Evolutionary conservation across 108 stramenopile species (phyloP).

Genomic region (Nitzschia sp.): DNA sequence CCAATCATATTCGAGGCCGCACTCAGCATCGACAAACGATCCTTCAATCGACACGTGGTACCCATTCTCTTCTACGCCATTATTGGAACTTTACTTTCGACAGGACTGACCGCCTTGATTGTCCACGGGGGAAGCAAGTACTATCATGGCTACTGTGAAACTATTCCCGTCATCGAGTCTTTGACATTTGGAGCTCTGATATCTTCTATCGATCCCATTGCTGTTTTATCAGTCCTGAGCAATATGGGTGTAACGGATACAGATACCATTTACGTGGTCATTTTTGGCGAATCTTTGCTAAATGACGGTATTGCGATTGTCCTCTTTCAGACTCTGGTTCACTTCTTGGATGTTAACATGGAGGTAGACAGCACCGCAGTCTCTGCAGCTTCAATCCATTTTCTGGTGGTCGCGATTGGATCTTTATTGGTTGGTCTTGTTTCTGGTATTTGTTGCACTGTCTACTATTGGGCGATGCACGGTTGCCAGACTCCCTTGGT

Average conservation of each 20-base stretch:
- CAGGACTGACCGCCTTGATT: conserved; percentile 69
- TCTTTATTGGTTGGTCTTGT: conserved; percentile 76
- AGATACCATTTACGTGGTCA: conserved; percentile 76
- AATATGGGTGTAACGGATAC: conserved; percentile 82
- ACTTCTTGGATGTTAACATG: conserved; percentile 81
- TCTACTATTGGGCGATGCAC: conserved; percentile 82
- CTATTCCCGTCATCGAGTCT: conserved; percentile 68
- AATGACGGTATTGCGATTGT: conserved; percentile 94
- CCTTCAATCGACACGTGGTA: conserved; percentile 71
- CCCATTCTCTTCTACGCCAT: conserved; percentile 82
- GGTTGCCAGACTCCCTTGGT: conserved; percentile 72
- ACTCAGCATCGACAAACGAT: conserved; percentile 77
- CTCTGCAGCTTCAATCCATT: conserved; percentile 71
- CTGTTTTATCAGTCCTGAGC: conserved; percentile 81
- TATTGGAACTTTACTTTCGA: conserved; percentile 78
- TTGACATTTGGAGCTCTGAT: conserved; percentile 87
- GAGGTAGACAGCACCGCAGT: conserved; percentile 64
- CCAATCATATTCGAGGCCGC: conserved; percentile 93
- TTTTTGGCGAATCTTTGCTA: conserved; percentile 93
- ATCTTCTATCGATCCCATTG: conserved; percentile 89
- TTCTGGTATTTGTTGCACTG: conserved; percentile 59
- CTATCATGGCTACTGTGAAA: conserved; percentile 39
- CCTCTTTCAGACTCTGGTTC: conserved; percentile 80
- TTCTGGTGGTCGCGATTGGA: conserved; percentile 81
- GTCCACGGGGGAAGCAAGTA: conserved; percentile 61